Percentiles rank a stretch among this genome's conserved stretches.
These are phyloP conservation scores for Amanita subjunquillea DNA, from an alignment of 768 basidiomycete genomes.

Conservation along the genomic window DNA sequence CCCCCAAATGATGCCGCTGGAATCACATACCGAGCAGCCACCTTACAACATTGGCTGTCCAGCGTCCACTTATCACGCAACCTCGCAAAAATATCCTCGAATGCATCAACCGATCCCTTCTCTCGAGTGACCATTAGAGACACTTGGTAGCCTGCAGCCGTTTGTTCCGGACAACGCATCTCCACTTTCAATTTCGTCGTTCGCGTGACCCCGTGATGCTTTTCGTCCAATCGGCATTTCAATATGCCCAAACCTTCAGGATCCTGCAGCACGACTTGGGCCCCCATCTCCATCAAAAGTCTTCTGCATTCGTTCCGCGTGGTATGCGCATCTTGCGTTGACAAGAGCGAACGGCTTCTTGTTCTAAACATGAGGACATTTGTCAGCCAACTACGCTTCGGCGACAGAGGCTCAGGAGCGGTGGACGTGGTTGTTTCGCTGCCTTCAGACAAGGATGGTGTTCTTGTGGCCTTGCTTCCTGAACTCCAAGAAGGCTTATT, in stretches of 20 bases:
- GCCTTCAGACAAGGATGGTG: constrained; percentile 38
- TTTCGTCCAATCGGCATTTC: constrained; percentile 67
- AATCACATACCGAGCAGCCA: not conserved
- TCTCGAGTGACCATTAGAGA: constrained; percentile 66
- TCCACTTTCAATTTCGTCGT: constrained; percentile 72
- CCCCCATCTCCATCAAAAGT: constrained; percentile 62
- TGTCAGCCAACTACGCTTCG: constrained; percentile 74
- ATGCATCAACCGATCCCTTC: constrained; percentile 77
- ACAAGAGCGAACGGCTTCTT: constrained; percentile 44
- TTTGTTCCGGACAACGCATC: constrained; percentile 35
- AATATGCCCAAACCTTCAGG: constrained; percentile 56
- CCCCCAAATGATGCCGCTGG: constrained; percentile 3
- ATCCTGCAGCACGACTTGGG: constrained; percentile 56
- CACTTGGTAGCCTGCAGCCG: constrained; percentile 33
- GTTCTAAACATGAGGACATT: constrained; percentile 85
- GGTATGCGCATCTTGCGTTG: constrained; percentile 44
- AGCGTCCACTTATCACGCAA: constrained; percentile 65
- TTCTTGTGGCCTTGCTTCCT: constrained; percentile 12
- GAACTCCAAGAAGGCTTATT: constrained; percentile 18
- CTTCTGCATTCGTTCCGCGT: constrained; percentile 69
- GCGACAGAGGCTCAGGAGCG: constrained; percentile 27
- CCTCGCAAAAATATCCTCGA: constrained; percentile 63
- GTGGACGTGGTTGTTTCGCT: constrained; percentile 15
- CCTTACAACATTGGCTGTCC: constrained; percentile 20
- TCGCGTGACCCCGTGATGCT: constrained; percentile 40